Evolutionary conservation across 2,329 filamentous ascomycete species (phyloP).

Genomic region (Trichoderma harzianum): DNA sequence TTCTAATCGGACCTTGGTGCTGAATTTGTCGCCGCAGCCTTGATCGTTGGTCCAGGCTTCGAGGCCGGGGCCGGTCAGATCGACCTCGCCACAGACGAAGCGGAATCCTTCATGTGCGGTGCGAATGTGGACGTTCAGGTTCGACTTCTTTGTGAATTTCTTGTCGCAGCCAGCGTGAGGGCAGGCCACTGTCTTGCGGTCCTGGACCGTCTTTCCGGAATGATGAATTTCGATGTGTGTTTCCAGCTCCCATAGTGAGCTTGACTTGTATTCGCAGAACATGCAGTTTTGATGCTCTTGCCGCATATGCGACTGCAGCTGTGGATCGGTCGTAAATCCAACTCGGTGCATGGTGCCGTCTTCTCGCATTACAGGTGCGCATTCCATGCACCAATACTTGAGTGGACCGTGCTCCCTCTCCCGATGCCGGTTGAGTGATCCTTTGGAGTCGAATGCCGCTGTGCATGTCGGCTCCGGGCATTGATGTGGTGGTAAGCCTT

Average conservation of each 20-base stretch:
- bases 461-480: conserved; percentile 63
- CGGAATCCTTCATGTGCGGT: conserved; percentile 72
- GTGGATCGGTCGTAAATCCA: conserved; percentile 68
- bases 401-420: conserved; percentile 66
- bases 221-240: conserved; percentile 78
- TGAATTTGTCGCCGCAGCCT: conserved; percentile 73
- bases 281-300: conserved; percentile 71
- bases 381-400: conserved; percentile 76
- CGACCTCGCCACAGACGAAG: conserved; percentile 74
- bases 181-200: conserved; percentile 65
- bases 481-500: conserved; percentile 66
- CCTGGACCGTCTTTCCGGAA: conserved; percentile 57
- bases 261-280: conserved; percentile 68
- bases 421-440: conserved; percentile 68
- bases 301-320: conserved; percentile 71
- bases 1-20: conserved; percentile 73
- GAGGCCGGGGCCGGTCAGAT: conserved; percentile 56
- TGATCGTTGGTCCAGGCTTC: conserved; percentile 60
- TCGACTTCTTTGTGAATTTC: conserved; percentile 78
- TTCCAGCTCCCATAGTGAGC: conserved; percentile 64
- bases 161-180: conserved; percentile 66
- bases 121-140: conserved; percentile 75
- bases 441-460: conserved; percentile 69
- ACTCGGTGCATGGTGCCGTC: conserved; percentile 42
- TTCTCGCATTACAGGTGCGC: conserved; percentile 42